These are phyloP conservation scores for Backusella circina DNA, from an alignment of 192 early-diverging fungal genomes.

Conservation along the genomic window DNA sequence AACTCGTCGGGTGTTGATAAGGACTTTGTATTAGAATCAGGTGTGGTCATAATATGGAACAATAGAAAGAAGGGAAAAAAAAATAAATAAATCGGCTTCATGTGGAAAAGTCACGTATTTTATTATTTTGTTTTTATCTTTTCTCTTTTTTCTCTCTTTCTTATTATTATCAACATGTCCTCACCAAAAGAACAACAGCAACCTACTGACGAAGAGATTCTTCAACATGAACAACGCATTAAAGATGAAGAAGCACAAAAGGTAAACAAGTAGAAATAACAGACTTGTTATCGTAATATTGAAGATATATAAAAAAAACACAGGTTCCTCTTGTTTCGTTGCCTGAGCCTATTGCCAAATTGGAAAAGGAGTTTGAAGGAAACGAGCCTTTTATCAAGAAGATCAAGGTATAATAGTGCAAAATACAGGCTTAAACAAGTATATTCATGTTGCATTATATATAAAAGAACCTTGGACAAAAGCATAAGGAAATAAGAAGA, in stretches of 20 bases:
- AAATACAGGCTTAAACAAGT: too few species aligned
- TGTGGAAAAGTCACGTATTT: background rate
- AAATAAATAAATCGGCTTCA: background rate
- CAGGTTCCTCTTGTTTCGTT: conserved; percentile 50
- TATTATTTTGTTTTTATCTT: background rate
- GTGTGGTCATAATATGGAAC: background rate
- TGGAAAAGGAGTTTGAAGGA: conserved; percentile 50
- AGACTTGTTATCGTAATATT: too few species aligned
- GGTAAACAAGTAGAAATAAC: conserved; percentile 12
- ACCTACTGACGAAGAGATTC: conserved; percentile 41
- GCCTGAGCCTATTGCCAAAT: conserved; percentile 37
- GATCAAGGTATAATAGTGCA: conserved; percentile 36
- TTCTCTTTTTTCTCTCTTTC: background rate
- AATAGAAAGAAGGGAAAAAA: background rate
- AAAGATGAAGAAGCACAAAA: conserved; percentile 56
- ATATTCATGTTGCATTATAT: background rate
- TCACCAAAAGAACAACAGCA: background rate
- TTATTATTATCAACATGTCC: background rate
- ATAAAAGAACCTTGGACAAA: conserved; percentile 39
- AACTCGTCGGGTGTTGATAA: background rate
- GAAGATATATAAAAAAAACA: background rate
- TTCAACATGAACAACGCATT: conserved; percentile 44
- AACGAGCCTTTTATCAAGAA: conserved; percentile 49
- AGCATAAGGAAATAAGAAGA: conserved; percentile 46
- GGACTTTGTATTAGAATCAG: background rate